These are phyloP conservation scores for Hypoxylon sp. DNA, from an alignment of 2,329 filamentous ascomycete genomes.

Conservation along the genomic window DNA sequence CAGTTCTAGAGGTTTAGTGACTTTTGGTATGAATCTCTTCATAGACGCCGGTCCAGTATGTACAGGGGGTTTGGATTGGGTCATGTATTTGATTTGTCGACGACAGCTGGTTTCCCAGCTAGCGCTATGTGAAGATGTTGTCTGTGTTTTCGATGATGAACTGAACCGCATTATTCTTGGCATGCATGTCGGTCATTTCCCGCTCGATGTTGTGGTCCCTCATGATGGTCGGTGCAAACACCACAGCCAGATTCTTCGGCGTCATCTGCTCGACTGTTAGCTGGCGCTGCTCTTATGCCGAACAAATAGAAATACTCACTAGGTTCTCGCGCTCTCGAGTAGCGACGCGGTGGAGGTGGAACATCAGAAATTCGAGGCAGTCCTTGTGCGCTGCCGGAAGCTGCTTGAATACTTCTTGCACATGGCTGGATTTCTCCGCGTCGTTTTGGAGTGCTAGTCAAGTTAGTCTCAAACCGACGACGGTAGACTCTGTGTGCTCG, in stretches of 20 bases:
- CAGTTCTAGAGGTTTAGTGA: slow-evolving; percentile 13
- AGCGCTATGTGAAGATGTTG: slow-evolving; percentile 72
- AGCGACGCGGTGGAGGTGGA: slow-evolving; percentile 89
- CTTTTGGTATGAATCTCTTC: slow-evolving; percentile 1
- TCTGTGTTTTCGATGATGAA: slow-evolving; percentile 92
- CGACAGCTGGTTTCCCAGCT: slow-evolving; percentile 4
- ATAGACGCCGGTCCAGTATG: slow-evolving; percentile 31
- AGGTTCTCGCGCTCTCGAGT: slow-evolving; percentile 84
- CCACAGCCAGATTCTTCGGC: slow-evolving; percentile 92
- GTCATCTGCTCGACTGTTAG: slow-evolving; percentile 73
- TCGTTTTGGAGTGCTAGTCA: slow-evolving; percentile 69
- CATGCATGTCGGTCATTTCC: slow-evolving; percentile 95
- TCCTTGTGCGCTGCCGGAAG: slow-evolving; percentile 86
- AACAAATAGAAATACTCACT: slow-evolving; percentile 56
- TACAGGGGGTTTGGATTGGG: slow-evolving; percentile 36
- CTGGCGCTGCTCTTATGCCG: not conserved
- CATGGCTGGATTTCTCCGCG: slow-evolving; percentile 72
- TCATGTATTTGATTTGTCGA: slow-evolving; percentile 2
- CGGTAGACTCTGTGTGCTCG: not conserved
- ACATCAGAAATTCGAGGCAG: slow-evolving; percentile 91
- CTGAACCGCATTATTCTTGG: slow-evolving; percentile 90
- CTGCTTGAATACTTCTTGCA: slow-evolving; percentile 77
- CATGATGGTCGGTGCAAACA: slow-evolving; percentile 98
- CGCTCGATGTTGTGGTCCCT: slow-evolving; percentile 86
- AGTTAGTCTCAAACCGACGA: slow-evolving; percentile 19